Base-by-base conservation (phyloP, 371 early-diverging fungal species). In the Batkoa obscura region DNA sequence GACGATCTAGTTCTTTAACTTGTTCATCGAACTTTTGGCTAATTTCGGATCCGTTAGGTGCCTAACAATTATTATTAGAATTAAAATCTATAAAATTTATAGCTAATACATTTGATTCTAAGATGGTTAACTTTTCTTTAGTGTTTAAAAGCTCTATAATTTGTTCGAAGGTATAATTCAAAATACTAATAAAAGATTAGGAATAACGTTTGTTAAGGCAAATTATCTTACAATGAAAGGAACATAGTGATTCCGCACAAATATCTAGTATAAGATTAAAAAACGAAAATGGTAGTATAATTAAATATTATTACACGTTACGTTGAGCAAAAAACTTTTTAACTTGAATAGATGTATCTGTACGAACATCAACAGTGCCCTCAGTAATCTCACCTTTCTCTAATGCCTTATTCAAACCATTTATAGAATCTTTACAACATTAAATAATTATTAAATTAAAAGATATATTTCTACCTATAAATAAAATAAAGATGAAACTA, bases 381-480 rank as follows among this genome's bases (percentile, higher is more conserved):
- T 45, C 45, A 4, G 17, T 23, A 4, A 15, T 23, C n/a, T 45
- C 45, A 45, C 17, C 15, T n/a, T 45, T 45, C 45, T 45, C 45
- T n/a, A 45, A n/a, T 15, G 45, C 45, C 4, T 15, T 45, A 15
- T 23, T 45, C n/a, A 45, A 45, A n/a, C 17, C 17, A n/a, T 45
- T 45, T 9, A 45, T 23, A 4, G 45, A 45, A n/a, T 45, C 45
- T 45, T 15, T 3, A 45, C 10, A 15, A 4, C n/a, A n/a, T 45
- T n/a, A 45, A 23, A 4, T 15, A 9, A 45, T 45, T 3, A 8
- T 45, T n/a, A 23, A 4, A 9, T 9, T 45, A 9, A 9, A 45
- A 45, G 45, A n/a, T n/a, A n/a, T n/a, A n/a, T n/a, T n/a, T n/a
- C 8, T 45, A 45, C 45, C 45, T n/a, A 45, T 45, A 45, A 45